Evolutionary conservation across 495 filamentous ascomycete genomes (phyloP).

Genomic region (Halenospora varia): DNA sequence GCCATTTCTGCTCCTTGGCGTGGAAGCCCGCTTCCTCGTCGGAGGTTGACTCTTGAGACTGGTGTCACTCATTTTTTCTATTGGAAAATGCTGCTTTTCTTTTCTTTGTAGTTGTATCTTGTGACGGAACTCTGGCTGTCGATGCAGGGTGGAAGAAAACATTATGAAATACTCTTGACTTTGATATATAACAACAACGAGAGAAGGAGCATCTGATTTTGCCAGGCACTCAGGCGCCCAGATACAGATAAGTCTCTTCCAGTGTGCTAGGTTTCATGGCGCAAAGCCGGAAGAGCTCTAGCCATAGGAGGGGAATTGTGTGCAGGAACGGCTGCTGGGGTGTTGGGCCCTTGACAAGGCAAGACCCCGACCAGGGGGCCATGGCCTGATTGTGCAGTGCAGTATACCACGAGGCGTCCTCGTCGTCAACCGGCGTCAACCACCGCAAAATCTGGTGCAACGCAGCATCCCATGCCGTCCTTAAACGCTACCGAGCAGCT

Average conservation of each 20-base stretch:
- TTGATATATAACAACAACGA: too few species aligned
- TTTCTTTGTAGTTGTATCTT: not conserved
- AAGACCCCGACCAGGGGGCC: too few species aligned
- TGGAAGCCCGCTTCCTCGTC: slow-evolving; percentile 10
- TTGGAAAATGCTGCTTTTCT: not conserved
- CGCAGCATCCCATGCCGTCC: too few species aligned
- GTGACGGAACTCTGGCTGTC: not conserved
- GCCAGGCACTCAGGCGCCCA: not conserved
- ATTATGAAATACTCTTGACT: not conserved
- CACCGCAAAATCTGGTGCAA: too few species aligned
- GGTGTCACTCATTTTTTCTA: not conserved
- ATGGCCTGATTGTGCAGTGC: not conserved
- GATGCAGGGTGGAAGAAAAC: not conserved
- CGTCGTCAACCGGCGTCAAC: too few species aligned
- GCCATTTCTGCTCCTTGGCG: slow-evolving; percentile 15
- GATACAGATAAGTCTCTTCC: not conserved
- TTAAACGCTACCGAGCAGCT: not conserved
- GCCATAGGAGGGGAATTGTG: not conserved
- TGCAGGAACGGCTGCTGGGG: not conserved
- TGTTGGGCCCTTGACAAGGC: not conserved
- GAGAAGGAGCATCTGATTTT: not conserved
- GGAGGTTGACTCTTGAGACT: not conserved
- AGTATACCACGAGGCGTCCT: not conserved
- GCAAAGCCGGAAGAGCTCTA: not conserved
- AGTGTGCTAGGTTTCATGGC: not conserved